phyloP scores from a whole-genome alignment of 345 rosid species.

The Eucalyptus guilfoylei region DNA sequence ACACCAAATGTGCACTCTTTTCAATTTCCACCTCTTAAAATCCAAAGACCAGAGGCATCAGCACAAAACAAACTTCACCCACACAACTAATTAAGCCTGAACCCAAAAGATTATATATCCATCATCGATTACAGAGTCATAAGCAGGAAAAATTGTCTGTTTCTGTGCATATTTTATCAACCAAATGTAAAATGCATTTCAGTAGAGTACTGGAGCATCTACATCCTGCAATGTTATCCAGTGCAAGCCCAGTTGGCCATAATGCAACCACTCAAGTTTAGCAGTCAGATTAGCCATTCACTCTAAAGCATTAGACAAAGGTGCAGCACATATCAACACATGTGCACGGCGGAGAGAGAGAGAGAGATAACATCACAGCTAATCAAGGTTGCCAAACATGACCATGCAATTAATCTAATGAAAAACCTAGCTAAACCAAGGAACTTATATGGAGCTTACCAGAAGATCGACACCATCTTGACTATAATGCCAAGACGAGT shows the following conservation, averaged over 20 bases:
- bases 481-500: slow-evolving; percentile 41
- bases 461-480: slow-evolving; percentile 54
- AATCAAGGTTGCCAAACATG: not conserved
- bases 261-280: not conserved
- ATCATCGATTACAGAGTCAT: not conserved
- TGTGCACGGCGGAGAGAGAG: not conserved
- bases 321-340: not conserved
- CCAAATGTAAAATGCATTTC: not conserved
- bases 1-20: not conserved
- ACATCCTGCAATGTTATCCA: not conserved
- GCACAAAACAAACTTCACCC: not conserved
- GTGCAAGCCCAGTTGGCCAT: not conserved
- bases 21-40: not conserved
- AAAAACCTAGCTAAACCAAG: not conserved
- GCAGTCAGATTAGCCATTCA: not conserved
- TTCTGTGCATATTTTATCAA: not conserved
- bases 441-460: slow-evolving; percentile 15
- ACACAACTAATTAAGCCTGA: not conserved
- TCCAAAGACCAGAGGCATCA: not conserved
- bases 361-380: not conserved
- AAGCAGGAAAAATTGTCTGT: not conserved
- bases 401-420: not conserved
- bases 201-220: not conserved
- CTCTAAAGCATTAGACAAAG: not conserved
- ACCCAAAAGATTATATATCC: not conserved